phyloP scores from a whole-genome alignment of 805 yeast species.

The Pichia scutulata region DNA sequence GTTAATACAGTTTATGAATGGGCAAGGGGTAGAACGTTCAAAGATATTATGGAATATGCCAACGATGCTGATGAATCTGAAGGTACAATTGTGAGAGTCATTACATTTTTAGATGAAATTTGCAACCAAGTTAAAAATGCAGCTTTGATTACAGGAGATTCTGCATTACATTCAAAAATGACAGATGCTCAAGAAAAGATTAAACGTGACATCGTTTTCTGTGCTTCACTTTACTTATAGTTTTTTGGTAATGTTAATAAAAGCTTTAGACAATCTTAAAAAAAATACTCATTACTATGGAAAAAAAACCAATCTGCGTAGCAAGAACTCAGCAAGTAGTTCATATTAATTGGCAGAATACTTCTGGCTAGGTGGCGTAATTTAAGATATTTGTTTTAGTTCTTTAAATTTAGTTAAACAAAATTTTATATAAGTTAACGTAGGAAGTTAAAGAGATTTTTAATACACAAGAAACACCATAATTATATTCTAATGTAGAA shows the following conservation, averaged over 20 bases:
- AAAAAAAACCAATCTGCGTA: too few species aligned
- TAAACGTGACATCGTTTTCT: slow-evolving; percentile 94
- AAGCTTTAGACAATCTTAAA: too few species aligned
- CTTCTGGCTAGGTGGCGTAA: too few species aligned
- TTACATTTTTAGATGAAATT: slow-evolving; percentile 87
- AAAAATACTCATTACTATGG: too few species aligned
- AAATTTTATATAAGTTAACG: too few species aligned
- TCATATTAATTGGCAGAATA: too few species aligned
- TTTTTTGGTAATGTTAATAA: background rate
- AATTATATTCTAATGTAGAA: too few species aligned
- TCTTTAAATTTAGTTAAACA: too few species aligned
- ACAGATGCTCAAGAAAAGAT: slow-evolving; percentile 87
- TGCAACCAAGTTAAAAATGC: slow-evolving; percentile 94
- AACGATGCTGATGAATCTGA: slow-evolving; percentile 64
- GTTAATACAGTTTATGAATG: slow-evolving; percentile 95
- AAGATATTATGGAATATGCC: slow-evolving; percentile 82
- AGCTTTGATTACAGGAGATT: slow-evolving; percentile 89
- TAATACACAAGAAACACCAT: too few species aligned
- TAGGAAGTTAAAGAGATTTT: too few species aligned
- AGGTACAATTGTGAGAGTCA: slow-evolving; percentile 95
- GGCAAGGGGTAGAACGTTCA: slow-evolving; percentile 92
- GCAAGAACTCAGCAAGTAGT: too few species aligned
- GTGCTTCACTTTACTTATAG: slow-evolving; percentile 87
- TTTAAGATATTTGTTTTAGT: too few species aligned
- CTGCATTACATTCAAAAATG: slow-evolving; percentile 84